Percentiles rank a stretch among this genome's conserved stretches.
phyloP scores from a whole-genome alignment of 176 grass and related monocot species.

The Hordeum marinum region DNA sequence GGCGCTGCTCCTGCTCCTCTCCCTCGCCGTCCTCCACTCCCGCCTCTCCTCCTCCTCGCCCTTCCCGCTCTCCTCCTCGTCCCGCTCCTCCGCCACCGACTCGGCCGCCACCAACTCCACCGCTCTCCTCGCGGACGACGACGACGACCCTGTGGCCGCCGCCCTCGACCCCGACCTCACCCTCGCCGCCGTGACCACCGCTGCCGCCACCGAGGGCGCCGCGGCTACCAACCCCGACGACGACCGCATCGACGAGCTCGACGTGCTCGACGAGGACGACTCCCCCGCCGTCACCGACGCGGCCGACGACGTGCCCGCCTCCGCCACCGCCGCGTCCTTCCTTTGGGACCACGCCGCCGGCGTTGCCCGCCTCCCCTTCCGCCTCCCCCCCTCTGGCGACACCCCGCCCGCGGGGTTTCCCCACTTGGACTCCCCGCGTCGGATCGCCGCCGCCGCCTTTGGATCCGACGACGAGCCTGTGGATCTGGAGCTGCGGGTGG shows the following conservation, averaged over 20 bases:
- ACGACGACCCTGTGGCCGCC: conserved; percentile 15
- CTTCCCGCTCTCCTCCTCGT: conserved; percentile 18
- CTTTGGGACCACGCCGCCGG: conserved; percentile 82
- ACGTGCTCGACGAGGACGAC: conserved; percentile 67
- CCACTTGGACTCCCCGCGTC: conserved; percentile 1
- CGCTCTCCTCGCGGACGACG: conserved; percentile 39
- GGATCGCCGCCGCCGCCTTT: conserved; percentile 40
- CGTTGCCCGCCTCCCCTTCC: conserved; percentile 77
- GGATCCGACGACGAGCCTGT: conserved; percentile 87
- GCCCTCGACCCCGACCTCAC: conserved; percentile 35
- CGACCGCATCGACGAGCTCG: conserved; percentile 87
- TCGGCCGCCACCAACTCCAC: conserved; percentile 10
- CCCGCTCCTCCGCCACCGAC: conserved; percentile 20
- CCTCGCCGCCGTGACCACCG: background rate
- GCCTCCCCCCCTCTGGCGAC: conserved; percentile 29
- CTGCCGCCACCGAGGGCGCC: background rate
- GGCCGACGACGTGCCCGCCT: conserved; percentile 22
- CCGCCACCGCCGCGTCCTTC: conserved; percentile 22
- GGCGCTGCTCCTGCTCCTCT: conserved; percentile 77
- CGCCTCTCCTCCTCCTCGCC: conserved; percentile 52
- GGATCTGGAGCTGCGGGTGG: conserved; percentile 70
- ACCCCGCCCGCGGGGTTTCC: conserved; percentile 11
- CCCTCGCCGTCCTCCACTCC: conserved; percentile 79
- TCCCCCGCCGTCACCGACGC: background rate
- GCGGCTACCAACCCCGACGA: conserved; percentile 31